Percentiles rank a stretch among this genome's conserved stretches.
Evolutionary conservation across 371 early-diverging fungal species (phyloP).

Genomic region (Circinella umbellata): DNA sequence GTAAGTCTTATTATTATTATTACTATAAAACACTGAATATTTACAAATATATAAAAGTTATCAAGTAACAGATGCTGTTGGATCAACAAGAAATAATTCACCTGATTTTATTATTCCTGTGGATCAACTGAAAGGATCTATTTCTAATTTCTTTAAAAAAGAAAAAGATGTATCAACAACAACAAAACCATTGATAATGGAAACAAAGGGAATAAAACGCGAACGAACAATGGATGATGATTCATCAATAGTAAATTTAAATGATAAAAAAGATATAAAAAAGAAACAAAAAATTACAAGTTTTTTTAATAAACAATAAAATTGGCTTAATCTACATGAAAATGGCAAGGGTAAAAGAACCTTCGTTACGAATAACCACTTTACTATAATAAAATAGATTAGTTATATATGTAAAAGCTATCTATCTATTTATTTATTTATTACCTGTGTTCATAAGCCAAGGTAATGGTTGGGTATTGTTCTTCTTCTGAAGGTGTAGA

Average conservation of each 20-base stretch:
- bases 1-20: constrained; percentile 21
- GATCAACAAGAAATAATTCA: constrained; percentile 40
- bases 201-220: neutral
- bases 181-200: neutral
- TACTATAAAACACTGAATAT: neutral
- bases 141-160: constrained; percentile 36
- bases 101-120: constrained; percentile 50
- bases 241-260: neutral
- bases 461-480: constrained; percentile 47
- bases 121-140: constrained; percentile 34
- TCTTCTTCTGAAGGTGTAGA: constrained; percentile 19
- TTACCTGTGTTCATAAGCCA: constrained; percentile 51
- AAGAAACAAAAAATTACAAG: constrained; percentile 13
- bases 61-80: constrained; percentile 50
- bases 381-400: constrained; percentile 30
- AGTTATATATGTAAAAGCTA: no score
- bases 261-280: neutral
- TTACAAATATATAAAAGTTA: constrained; percentile 30
- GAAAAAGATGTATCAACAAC: neutral
- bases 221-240: neutral
- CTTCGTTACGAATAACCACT: constrained; percentile 49
- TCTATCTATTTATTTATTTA: no score
- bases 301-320: constrained; percentile 7
- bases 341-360: constrained; percentile 48
- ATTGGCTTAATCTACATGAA: constrained; percentile 28